These are phyloP conservation scores for Diplosphaera chodatii DNA, from an alignment of 139 green algal genomes.

Conservation along the genomic window DNA sequence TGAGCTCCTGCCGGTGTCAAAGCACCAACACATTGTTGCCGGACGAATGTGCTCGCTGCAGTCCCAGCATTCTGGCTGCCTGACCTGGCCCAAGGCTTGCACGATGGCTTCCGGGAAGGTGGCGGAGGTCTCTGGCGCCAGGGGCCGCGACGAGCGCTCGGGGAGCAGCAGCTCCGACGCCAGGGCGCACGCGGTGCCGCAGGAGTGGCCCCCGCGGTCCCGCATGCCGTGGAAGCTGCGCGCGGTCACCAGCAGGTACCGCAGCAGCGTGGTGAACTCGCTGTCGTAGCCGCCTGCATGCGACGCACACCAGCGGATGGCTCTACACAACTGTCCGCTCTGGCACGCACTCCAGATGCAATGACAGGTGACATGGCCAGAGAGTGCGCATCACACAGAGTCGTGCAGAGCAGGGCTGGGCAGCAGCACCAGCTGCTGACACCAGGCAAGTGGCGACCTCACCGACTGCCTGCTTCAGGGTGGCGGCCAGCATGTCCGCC, in stretches of 20 bases:
- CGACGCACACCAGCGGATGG: not conserved
- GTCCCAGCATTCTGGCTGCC: too few relatives aligned
- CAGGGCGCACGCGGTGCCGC: constrained; percentile 2
- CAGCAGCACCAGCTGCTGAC: not conserved
- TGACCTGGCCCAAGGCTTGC: constrained; percentile 2
- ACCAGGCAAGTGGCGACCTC: not conserved
- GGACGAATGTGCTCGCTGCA: too few relatives aligned
- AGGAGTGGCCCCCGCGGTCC: constrained; percentile 1
- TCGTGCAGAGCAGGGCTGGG: not conserved
- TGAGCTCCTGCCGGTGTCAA: too few relatives aligned
- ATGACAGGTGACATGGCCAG: too few relatives aligned
- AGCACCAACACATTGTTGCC: too few relatives aligned
- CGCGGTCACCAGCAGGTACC: constrained; percentile 39
- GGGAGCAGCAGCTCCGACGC: constrained; percentile 11
- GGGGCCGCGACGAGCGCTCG: constrained; percentile 15
- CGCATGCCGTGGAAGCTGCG: not conserved
- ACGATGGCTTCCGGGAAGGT: constrained; percentile 25
- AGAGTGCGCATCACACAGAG: too few relatives aligned
- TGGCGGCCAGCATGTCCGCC: constrained; percentile 14
- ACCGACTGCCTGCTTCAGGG: constrained; percentile 22
- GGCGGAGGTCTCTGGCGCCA: constrained; percentile 14
- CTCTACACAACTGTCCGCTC: too few relatives aligned
- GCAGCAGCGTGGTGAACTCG: constrained; percentile 38
- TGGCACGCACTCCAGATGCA: too few relatives aligned
- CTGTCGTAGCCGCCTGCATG: constrained; percentile 31